Evolutionary conservation across 805 yeast species (phyloP).

Genomic region (Nakazawaea pomicola): DNA sequence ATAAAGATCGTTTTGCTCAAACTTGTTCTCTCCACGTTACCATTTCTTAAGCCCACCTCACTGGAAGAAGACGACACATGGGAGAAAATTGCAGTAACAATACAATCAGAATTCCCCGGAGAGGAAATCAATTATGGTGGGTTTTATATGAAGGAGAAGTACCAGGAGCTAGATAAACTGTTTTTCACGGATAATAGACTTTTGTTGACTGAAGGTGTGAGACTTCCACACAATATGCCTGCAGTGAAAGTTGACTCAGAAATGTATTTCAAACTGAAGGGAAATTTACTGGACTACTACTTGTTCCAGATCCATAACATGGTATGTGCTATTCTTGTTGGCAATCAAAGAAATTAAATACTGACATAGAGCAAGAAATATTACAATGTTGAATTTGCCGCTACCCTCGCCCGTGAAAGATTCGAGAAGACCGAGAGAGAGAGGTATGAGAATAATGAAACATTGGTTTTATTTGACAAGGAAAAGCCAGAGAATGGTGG

Average conservation of each 20-base stretch:
- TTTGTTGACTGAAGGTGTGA: background rate
- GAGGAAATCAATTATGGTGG: conserved; percentile 8
- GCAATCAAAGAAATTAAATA: background rate
- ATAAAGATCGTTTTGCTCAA: conserved; percentile 6
- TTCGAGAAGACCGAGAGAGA: background rate
- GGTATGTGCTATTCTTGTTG: background rate
- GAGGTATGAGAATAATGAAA: background rate
- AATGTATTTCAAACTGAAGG: background rate
- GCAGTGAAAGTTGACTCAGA: background rate
- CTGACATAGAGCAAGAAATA: too few species aligned
- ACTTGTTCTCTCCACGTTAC: conserved; percentile 4
- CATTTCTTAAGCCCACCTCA: conserved; percentile 1
- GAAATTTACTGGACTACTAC: background rate
- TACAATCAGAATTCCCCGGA: conserved; percentile 5
- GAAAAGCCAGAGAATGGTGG: too few species aligned
- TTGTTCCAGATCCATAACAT: background rate
- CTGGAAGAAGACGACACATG: background rate
- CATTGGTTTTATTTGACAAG: background rate
- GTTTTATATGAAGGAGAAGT: conserved; percentile 5
- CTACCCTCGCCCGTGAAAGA: background rate
- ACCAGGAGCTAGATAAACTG: background rate
- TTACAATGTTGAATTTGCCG: background rate
- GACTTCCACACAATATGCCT: background rate
- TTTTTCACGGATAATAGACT: background rate
- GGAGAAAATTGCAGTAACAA: conserved; percentile 4